Evolutionary conservation across 1,139 yeast genomes (phyloP).

Genomic region (Protomyces macrosporus): DNA sequence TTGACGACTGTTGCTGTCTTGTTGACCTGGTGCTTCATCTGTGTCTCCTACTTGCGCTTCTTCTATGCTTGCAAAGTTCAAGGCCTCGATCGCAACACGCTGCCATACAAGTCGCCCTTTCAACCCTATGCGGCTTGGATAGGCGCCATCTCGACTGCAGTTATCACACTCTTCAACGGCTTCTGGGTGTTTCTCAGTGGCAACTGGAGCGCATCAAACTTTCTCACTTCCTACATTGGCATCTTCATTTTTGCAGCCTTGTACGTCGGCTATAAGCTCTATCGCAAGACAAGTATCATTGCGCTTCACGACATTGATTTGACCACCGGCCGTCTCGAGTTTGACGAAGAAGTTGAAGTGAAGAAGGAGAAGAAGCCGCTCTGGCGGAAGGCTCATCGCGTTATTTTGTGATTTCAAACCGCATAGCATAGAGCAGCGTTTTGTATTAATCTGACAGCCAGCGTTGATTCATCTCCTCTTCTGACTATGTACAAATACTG

Average conservation of each 20-base stretch:
- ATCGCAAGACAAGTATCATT: constrained; percentile 33
- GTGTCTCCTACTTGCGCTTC: constrained; percentile 40
- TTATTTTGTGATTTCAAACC: background rate
- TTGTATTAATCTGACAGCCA: background rate
- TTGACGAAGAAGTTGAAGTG: constrained; percentile 1
- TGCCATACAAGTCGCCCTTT: constrained; percentile 45
- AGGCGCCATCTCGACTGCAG: constrained; percentile 46
- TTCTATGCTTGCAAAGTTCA: constrained; percentile 31
- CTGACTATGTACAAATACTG: background rate
- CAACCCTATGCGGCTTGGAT: constrained; percentile 54
- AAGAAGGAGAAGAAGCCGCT: background rate
- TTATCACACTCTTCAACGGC: constrained; percentile 62
- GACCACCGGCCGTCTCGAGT: constrained; percentile 25
- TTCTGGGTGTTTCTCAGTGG: constrained; percentile 61
- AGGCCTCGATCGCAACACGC: constrained; percentile 27
- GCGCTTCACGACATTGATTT: constrained; percentile 29
- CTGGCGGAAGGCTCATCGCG: background rate
- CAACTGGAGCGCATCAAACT: constrained; percentile 55
- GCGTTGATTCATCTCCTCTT: too few relatives aligned
- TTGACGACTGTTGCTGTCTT: constrained; percentile 60
- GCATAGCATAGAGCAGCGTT: background rate
- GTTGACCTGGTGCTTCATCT: constrained; percentile 50
- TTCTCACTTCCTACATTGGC: constrained; percentile 54
- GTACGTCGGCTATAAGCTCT: constrained; percentile 51
- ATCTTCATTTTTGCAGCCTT: constrained; percentile 47